Evolutionary conservation across 805 yeast genomes (phyloP), one percentile per base, ranked within the genome.

Genomic region (Blastobotrys parvus): DNA sequence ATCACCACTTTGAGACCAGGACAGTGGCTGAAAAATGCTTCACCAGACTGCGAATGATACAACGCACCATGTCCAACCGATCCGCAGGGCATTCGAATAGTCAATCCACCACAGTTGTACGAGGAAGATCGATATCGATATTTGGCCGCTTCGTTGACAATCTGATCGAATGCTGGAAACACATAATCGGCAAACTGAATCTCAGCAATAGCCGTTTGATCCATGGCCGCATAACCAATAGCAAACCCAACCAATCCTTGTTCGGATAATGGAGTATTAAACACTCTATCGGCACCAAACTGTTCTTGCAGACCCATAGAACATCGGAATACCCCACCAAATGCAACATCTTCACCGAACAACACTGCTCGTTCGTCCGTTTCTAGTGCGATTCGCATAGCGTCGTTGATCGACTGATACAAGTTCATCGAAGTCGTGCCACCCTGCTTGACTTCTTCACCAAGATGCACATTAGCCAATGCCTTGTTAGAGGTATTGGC

Each of bases 1-100:
- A 92, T 82, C 41, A 88, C 70, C 34, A 88, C 95, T 69, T 86
- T 86, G 65, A 88, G 69, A 64, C 97, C 97, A 43, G 97, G 96
- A 54, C 85, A 83, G 38, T 94, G 78, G 53, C 94, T 90, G 64
- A 88, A 88, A 90, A 94, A 88, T 40, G 95, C 89, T 44, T 95
- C 80, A 61, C 78, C 88, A 69, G 84, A 86, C 68, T 88, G 97
- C 19, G 96, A 88, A 67, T 88, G 97, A 66, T 88, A 95, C 47
- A 95, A 94, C 50, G 80, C 97, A 56, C 90, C 96, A 75, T 95
- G 96, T 42, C 95, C 95, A 51, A 95, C 94, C 31, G 94, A 92
- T 66, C 96, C 96, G 63, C 88, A 86, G 46, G 97, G 96, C 69
- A 95, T 95, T 71, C 96, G 77, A 69, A 88, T 86, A 35, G 94